Evolutionary conservation across 805 yeast species (phyloP).

Genomic region (Candida rishiriensis): DNA sequence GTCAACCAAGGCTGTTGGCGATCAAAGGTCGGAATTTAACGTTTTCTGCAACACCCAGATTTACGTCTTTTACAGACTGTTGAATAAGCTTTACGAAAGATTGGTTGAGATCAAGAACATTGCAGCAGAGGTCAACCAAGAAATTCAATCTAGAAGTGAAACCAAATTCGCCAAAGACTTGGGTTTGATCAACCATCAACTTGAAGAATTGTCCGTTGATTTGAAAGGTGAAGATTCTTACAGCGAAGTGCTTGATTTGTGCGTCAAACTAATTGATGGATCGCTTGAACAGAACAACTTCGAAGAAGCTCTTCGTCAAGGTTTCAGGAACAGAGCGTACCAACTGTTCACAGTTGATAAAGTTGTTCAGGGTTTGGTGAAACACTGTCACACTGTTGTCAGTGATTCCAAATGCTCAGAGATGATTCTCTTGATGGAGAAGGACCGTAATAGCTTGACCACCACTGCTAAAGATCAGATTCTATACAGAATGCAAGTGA

Average conservation of each 20-base stretch:
- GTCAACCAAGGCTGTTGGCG: slow-evolving; percentile 22
- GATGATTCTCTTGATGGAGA: slow-evolving; percentile 74
- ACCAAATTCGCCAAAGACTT: slow-evolving; percentile 85
- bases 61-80: slow-evolving; percentile 83
- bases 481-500: slow-evolving; percentile 80
- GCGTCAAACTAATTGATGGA: slow-evolving; percentile 78
- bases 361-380: slow-evolving; percentile 75
- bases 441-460: slow-evolving; percentile 57
- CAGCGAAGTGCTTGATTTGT: slow-evolving; percentile 67
- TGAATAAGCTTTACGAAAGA: slow-evolving; percentile 78
- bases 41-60: slow-evolving; percentile 84
- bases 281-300: slow-evolving; percentile 91
- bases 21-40: slow-evolving; percentile 56
- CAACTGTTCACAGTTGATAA: slow-evolving; percentile 90
- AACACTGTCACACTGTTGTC: slow-evolving; percentile 82
- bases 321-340: slow-evolving; percentile 88
- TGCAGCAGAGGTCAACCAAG: slow-evolving; percentile 67
- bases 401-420: slow-evolving; percentile 78
- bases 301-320: slow-evolving; percentile 94
- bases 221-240: slow-evolving; percentile 70
- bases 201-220: slow-evolving; percentile 74
- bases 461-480: slow-evolving; percentile 87
- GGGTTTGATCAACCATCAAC: slow-evolving; percentile 72
- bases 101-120: slow-evolving; percentile 69
- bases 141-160: slow-evolving; percentile 56